A percentile compares a stretch with the other conserved stretches of the same genome.
Conservation (phyloP, 2,329 filamentous ascomycete genomes). For the Periglandula ipomoeae region DNA sequence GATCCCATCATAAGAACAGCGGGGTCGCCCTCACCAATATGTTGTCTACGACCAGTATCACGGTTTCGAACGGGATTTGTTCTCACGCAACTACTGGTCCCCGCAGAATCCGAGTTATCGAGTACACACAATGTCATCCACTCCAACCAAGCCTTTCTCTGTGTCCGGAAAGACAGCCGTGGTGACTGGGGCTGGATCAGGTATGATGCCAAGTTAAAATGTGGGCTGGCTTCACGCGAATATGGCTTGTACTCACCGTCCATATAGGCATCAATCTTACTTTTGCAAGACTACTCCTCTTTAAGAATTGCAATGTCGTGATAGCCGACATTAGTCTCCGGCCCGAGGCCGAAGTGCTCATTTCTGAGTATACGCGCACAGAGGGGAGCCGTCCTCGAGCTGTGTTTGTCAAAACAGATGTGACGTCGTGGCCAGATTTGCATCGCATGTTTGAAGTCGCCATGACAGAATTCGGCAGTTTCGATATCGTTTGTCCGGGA, state of each 20-base stretch:
- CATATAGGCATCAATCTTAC: conserved; percentile 34
- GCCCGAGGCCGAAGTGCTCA: conserved; percentile 29
- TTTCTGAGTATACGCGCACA: conserved; percentile 14
- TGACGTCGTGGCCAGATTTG: conserved; percentile 32
- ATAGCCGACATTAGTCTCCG: conserved; percentile 34
- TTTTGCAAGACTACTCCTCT: conserved; percentile 33
- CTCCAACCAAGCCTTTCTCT: conserved; percentile 10
- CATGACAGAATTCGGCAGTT: conserved; percentile 24
- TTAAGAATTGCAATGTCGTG: conserved; percentile 33
- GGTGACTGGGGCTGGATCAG: conserved; percentile 15
- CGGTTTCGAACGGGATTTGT: too few species aligned
- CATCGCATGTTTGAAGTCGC: conserved; percentile 25
- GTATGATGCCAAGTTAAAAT: conserved; percentile 8
- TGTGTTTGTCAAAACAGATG: conserved; percentile 35
- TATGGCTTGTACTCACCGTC: neutral
- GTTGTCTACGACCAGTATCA: too few species aligned
- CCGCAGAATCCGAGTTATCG: too few species aligned
- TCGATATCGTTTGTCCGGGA: conserved; percentile 35
- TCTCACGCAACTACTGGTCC: too few species aligned
- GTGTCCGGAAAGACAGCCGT: conserved; percentile 17
- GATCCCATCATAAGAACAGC: too few species aligned
- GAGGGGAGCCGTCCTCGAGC: conserved; percentile 18
- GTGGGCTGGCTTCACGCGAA: too few species aligned
- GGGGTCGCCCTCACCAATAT: too few species aligned
- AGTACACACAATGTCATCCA: neutral